phyloP scores from a whole-genome alignment of 805 yeast species.

The Schwanniomyces occidentalis region DNA sequence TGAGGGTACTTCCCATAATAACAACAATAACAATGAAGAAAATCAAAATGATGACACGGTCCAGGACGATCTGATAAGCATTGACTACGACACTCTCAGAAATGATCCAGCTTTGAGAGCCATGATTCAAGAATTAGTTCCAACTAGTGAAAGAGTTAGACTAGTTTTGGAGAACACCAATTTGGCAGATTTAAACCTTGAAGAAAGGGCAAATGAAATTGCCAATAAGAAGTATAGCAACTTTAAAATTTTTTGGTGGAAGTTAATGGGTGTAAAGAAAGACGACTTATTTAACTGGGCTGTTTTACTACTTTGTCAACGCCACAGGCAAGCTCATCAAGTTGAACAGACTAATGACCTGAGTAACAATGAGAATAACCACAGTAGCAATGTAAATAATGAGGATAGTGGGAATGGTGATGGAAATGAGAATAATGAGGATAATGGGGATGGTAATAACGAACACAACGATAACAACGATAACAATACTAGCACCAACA shows the following conservation, averaged over 20 bases:
- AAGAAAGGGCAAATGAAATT: conserved; percentile 41
- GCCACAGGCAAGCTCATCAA: conserved; percentile 3
- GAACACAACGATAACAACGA: not conserved
- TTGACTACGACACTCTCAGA: conserved; percentile 35
- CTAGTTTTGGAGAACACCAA: conserved; percentile 39
- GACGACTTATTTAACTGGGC: conserved; percentile 53
- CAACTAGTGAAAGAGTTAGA: conserved; percentile 42
- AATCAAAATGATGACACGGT: conserved; percentile 15
- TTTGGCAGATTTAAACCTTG: conserved; percentile 38
- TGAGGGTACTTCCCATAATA: conserved; percentile 2
- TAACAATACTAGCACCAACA: not conserved
- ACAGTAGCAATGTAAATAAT: not conserved
- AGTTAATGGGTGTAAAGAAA: conserved; percentile 53
- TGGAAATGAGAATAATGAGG: not conserved
- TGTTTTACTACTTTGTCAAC: conserved; percentile 37
- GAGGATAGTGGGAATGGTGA: not conserved
- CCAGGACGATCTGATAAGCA: conserved; percentile 13
- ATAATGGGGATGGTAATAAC: conserved; percentile 1
- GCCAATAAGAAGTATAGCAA: conserved; percentile 35
- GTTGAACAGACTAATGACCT: no score
- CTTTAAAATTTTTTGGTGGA: conserved; percentile 48
- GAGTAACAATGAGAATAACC: no score
- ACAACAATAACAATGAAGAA: conserved; percentile 4
- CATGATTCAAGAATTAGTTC: conserved; percentile 40
- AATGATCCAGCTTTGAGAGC: conserved; percentile 37